Evolutionary conservation across 805 yeast genomes (phyloP), one percentile per base, ranked within the genome.

Genomic region (Hermanozyma aechmeae): DNA sequence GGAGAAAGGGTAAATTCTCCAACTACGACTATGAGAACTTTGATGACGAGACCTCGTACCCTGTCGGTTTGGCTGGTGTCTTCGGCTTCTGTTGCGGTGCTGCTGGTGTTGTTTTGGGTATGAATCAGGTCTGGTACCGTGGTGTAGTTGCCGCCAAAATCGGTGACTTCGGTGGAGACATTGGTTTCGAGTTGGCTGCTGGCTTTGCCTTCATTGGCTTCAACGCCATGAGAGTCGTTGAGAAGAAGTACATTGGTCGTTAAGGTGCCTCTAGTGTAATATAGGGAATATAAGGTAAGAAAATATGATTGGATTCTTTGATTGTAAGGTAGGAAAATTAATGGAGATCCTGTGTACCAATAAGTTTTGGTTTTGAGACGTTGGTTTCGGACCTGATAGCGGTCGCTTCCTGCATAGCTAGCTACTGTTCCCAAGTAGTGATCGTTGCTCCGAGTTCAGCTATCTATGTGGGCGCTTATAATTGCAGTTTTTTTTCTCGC

Each of bases 41-140:
- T 67, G 55, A 72, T 40, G 73, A 77, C 42, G 61, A 65, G 47
- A 50, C 60, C 16, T 58, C 67, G 30, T 64, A 79, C 39, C 95
- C 95, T 24, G 56, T 77, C 23, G 96, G 96, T 32, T 43, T 56
- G 29, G 93, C 96, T 2, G 94, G 94, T 38, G 54, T 73, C 12
- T 54, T 75, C 41, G 95, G 82, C 3, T 76, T 86, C 64, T 69
- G 82, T 53, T 73, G 79, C 41, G 96, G 95, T 52, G 79, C 69
- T 26, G 87, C 79, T 18, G 96, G 95, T 54, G 83, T 77, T 22
- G 94, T 76, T 8, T 33, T 83, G 27, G 96, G 96, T 42, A 85
- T 87, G 94, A 64, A 67, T 49, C 95, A 85, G 61, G 70, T 71
- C 4, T 87, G 94, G 84, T 87, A 78, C 64, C 51, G 51, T 12